phyloP scores from a whole-genome alignment of 768 basidiomycete species.

The Rhodotorula diobovata region DNA sequence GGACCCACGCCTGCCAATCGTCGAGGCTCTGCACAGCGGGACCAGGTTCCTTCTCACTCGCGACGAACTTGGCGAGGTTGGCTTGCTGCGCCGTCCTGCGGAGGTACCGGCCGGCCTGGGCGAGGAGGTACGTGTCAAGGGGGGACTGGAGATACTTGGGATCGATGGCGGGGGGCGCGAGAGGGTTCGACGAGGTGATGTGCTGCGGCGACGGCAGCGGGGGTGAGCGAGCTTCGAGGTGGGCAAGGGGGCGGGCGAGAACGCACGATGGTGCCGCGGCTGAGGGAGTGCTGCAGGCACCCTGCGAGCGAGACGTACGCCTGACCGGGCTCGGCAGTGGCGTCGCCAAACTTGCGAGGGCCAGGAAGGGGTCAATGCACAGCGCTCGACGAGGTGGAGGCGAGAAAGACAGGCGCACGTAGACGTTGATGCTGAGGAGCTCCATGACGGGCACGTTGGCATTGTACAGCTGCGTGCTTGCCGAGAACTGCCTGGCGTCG shows the following conservation, averaged over 20 bases:
- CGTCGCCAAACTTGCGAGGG: constrained; percentile 9
- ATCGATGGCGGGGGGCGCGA: constrained; percentile 1
- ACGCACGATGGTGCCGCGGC: constrained; percentile 25
- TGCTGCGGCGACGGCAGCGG: background rate
- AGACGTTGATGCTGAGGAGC: constrained; percentile 18
- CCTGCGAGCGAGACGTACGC: constrained; percentile 50
- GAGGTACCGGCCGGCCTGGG: constrained; percentile 9
- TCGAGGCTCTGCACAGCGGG: constrained; percentile 55
- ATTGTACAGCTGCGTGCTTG: background rate
- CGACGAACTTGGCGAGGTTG: constrained; percentile 9
- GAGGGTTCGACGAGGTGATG: constrained; percentile 12
- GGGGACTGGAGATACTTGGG: constrained; percentile 9
- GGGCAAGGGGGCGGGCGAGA: no score
- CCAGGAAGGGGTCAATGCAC: background rate
- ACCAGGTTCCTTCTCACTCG: constrained; percentile 50
- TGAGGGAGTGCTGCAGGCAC: constrained; percentile 28
- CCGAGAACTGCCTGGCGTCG: background rate
- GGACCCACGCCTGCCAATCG: constrained; percentile 58
- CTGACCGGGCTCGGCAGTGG: constrained; percentile 48
- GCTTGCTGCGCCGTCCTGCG: constrained; percentile 12
- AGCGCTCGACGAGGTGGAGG: background rate
- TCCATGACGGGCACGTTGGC: constrained; percentile 16
- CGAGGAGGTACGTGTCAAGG: constrained; percentile 14
- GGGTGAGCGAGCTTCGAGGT: no score
- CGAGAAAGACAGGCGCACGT: background rate